Conservation (phyloP, 148 eudicot genomes). For the Spergularia bocconei region DNA sequence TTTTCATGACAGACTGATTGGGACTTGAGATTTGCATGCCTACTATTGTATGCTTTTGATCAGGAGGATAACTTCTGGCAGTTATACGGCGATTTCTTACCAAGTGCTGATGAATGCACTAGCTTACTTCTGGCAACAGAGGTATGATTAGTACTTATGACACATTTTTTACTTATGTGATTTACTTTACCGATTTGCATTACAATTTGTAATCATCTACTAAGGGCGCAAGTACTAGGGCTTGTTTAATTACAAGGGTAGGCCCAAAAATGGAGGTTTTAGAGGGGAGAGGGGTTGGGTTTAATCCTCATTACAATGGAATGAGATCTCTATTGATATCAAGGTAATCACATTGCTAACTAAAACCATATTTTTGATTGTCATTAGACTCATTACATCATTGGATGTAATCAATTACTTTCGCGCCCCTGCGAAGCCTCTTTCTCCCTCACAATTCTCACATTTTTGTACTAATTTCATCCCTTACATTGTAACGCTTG, state of each 20-base stretch:
- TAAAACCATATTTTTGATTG: too few relatives aligned
- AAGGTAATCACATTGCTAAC: too few relatives aligned
- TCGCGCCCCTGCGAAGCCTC: not conserved
- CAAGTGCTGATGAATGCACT: slow-evolving; percentile 76
- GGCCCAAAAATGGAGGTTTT: too few relatives aligned
- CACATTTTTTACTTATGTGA: not conserved
- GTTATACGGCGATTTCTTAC: slow-evolving; percentile 89
- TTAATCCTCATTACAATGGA: too few relatives aligned
- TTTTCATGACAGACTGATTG: slow-evolving; percentile 80
- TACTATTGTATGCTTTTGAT: slow-evolving; percentile 83
- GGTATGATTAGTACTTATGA: slow-evolving; percentile 41
- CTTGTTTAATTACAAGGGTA: not conserved
- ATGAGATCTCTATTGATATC: too few relatives aligned
- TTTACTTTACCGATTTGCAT: not conserved
- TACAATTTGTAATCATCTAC: not conserved
- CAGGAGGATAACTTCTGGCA: slow-evolving; percentile 89
- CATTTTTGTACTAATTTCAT: too few relatives aligned
- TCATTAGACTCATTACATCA: too few relatives aligned
- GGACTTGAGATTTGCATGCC: slow-evolving; percentile 97
- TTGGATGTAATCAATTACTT: not conserved
- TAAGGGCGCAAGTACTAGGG: too few relatives aligned
- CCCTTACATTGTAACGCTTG: too few relatives aligned
- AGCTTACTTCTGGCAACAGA: slow-evolving; percentile 92
- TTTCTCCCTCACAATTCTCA: too few relatives aligned
- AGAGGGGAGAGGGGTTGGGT: too few relatives aligned